phyloP scores from a whole-genome alignment of 2,329 filamentous ascomycete genomes.

The Xylariales sp. region DNA sequence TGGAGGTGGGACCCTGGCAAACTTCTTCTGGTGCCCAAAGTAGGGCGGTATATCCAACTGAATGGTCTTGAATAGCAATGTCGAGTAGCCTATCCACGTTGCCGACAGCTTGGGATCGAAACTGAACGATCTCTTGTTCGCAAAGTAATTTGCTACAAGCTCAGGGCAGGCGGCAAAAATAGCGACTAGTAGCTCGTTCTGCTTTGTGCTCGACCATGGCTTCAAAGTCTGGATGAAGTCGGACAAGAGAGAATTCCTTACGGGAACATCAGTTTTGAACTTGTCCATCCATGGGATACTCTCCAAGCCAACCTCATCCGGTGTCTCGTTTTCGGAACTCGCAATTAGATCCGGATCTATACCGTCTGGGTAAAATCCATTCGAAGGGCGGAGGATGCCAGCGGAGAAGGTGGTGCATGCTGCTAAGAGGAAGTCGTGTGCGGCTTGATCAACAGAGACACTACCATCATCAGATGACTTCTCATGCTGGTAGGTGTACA shows the following conservation, averaged over 20 bases:
- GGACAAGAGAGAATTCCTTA: slow-evolving; percentile 75
- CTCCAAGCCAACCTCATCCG: slow-evolving; percentile 63
- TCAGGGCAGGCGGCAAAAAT: slow-evolving; percentile 83
- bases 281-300: slow-evolving; percentile 66
- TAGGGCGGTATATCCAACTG: slow-evolving; percentile 67
- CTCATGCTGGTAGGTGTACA: slow-evolving; percentile 62
- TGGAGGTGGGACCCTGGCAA: slow-evolving; percentile 69
- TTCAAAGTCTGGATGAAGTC: slow-evolving; percentile 75
- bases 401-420: slow-evolving; percentile 70
- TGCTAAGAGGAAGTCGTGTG: slow-evolving; percentile 70
- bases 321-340: slow-evolving; percentile 37
- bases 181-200: slow-evolving; percentile 74
- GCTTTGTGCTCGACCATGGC: slow-evolving; percentile 76
- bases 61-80: slow-evolving; percentile 80
- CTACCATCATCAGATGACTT: slow-evolving; percentile 24
- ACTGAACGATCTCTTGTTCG: slow-evolving; percentile 71
- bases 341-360: slow-evolving; percentile 47
- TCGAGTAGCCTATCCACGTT: slow-evolving; percentile 92
- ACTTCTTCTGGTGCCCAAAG: slow-evolving; percentile 64
- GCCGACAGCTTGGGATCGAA: slow-evolving; percentile 90
- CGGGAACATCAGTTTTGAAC: slow-evolving; percentile 61
- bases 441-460: slow-evolving; percentile 57
- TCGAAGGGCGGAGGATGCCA: slow-evolving; percentile 71
- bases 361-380: slow-evolving; percentile 79
- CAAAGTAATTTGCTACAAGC: slow-evolving; percentile 82